Conservation (phyloP, 495 filamentous ascomycete genomes). For the Pyrenula aspistea region DNA sequence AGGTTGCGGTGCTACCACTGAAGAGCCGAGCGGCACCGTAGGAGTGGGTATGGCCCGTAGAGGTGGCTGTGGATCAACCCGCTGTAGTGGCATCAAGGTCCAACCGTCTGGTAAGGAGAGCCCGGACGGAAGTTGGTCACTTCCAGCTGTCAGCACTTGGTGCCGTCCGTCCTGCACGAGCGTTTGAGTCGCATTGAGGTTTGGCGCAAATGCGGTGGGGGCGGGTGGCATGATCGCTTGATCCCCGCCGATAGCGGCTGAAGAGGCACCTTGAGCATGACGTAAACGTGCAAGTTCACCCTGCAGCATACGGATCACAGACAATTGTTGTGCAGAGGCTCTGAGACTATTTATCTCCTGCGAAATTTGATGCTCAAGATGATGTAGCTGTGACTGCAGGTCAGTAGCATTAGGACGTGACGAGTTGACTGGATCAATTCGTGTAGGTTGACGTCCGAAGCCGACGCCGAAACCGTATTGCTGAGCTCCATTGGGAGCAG, state of each 20-base stretch:
- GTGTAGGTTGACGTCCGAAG: constrained; percentile 25
- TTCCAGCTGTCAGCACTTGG: constrained; percentile 33
- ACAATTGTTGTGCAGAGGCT: constrained; percentile 42
- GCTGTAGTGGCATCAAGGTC: constrained; percentile 58
- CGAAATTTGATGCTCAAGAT: constrained; percentile 54
- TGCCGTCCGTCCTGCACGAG: constrained; percentile 5
- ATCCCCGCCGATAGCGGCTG: constrained; percentile 1
- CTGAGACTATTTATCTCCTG: constrained; percentile 48
- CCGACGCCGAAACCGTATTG: constrained; percentile 34
- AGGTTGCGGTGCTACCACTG: neutral
- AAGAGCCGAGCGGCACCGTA: constrained; percentile 5
- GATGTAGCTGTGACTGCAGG: constrained; percentile 44
- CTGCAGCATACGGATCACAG: constrained; percentile 42
- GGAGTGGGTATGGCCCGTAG: constrained; percentile 1
- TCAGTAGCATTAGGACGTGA: constrained; percentile 6
- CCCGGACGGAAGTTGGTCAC: constrained; percentile 59
- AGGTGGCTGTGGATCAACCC: constrained; percentile 19
- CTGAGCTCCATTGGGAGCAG: constrained; percentile 22
- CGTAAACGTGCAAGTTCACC: constrained; percentile 53
- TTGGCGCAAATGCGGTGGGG: constrained; percentile 7
- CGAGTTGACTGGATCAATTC: constrained; percentile 7
- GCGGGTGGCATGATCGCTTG: constrained; percentile 7
- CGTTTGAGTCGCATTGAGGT: constrained; percentile 9
- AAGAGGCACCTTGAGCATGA: constrained; percentile 21
- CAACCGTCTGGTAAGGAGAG: constrained; percentile 64